A percentile compares a stretch with the other conserved stretches of the same genome.
phyloP scores from a whole-genome alignment of 208 protist species.

The Willaertia magna region DNA sequence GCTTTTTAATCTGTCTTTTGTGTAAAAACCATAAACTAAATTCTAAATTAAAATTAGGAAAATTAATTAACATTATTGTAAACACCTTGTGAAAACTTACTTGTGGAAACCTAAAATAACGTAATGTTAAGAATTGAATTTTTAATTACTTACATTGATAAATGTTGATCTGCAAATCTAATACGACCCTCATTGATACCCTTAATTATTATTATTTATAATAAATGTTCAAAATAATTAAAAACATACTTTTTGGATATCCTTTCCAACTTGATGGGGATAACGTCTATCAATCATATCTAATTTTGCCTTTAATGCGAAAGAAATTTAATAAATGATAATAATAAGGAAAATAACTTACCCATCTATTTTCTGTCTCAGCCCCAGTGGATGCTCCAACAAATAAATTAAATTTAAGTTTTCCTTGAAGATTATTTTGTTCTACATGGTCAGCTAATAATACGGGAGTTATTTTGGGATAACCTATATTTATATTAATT shows the following conservation, averaged over 20 bases:
- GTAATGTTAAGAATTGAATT: too few species aligned
- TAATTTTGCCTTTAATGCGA: too few species aligned
- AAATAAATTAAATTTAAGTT: background rate
- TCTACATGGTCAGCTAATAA: background rate
- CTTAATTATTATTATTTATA: too few species aligned
- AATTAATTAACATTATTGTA: too few species aligned
- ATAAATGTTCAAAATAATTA: too few species aligned
- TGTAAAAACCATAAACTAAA: constrained; percentile 23
- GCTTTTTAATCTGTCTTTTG: background rate
- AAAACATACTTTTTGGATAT: constrained; percentile 19
- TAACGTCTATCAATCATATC: constrained; percentile 29
- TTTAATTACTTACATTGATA: constrained; percentile 20
- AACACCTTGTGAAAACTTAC: too few species aligned
- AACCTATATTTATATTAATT: background rate
- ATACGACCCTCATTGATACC: constrained; percentile 25
- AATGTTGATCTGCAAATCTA: constrained; percentile 23
- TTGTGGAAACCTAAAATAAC: too few species aligned
- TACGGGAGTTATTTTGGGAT: background rate
- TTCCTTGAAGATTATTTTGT: background rate
- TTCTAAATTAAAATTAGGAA: too few species aligned
- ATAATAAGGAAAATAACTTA: too few species aligned
- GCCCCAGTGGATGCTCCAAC: background rate
- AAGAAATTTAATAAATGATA: too few species aligned
- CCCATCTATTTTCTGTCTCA: constrained; percentile 9
- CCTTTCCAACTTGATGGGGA: constrained; percentile 25